Percentiles rank a stretch among this genome's conserved stretches.
Evolutionary conservation across 345 rosid genomes (phyloP).

Genomic region (Barbarea vulgaris): DNA sequence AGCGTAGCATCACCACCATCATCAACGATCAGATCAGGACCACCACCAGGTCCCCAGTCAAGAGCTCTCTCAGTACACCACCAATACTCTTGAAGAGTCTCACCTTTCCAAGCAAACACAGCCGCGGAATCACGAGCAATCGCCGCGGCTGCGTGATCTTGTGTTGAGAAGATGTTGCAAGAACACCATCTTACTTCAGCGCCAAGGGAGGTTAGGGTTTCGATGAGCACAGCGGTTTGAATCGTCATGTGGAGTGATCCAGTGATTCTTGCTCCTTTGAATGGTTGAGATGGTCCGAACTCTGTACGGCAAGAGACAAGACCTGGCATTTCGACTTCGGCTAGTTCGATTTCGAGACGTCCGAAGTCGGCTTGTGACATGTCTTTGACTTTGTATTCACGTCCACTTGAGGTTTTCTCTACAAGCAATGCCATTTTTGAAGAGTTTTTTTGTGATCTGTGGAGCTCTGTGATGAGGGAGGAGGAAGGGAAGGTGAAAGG

Average conservation of each 20-base stretch:
- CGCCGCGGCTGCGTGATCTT: constrained; percentile 96
- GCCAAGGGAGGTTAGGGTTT: constrained; percentile 78
- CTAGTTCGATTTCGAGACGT: constrained; percentile 81
- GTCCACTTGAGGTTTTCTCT: constrained; percentile 78
- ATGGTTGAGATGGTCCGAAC: constrained; percentile 84
- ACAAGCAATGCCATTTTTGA: constrained; percentile 69
- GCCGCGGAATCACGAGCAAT: constrained; percentile 91
- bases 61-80: constrained; percentile 96
- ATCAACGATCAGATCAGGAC: constrained; percentile 87
- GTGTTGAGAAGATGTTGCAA: constrained; percentile 94
- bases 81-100: constrained; percentile 96
- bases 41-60: constrained; percentile 94
- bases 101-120: constrained; percentile 96
- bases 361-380: constrained; percentile 96
- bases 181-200: constrained; percentile 99
- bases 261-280: constrained; percentile 84
- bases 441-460: neutral
- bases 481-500: neutral
- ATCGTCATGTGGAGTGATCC: constrained; percentile 97
- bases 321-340: constrained; percentile 92
- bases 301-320: constrained; percentile 77
- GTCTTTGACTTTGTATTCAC: constrained; percentile 93
- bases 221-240: constrained; percentile 90
- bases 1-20: constrained; percentile 97
- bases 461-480: constrained; percentile 23